Evolutionary conservation across 1,139 yeast species (phyloP), one percentile per base, ranked within the genome.

Genomic region (Candida glucosophila): DNA sequence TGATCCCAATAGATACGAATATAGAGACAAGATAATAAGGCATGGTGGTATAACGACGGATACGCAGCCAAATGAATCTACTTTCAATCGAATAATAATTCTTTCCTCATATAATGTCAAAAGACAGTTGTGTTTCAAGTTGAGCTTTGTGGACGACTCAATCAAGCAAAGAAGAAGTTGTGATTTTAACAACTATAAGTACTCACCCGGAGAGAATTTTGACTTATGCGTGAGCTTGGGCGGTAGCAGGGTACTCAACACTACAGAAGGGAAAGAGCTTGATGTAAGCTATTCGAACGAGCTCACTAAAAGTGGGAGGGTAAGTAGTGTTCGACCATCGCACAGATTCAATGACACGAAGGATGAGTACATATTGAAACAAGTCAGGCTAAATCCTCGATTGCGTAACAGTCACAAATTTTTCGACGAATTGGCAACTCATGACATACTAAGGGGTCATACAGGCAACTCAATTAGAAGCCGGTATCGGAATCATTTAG

Each of bases 391-490:
- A 44, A 68, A 76, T 39, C 86, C 90, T 3, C 58, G 68, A 23
- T 56, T 67, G 36, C 62, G 86, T 39, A 76, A 80, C 11, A 73
- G 82, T 12, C 86, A 78, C 43, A 64, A 67, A 24, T 66, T 79
- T 29, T 79, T 66, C 40, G 72, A 71, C 23, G 72, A 67, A 31
- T 70, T 80, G 38, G 75, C 85, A 1, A 55, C 54, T 22, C 56
- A 65, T 25, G 55, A 48, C 2, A 38, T 44, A 17, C 57, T 80
- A 29, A 60, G 64, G n/a, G 71, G 68, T 20, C 90, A 79, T 48
- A 77, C 88, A 0, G 83, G 85, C 6, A 76, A 79, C 36, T 77
- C 86, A 1, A 73, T 80, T 22, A 63, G 92, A 40, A 72, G 75
- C 36, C 64, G 92, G 37, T 79, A 57, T 47, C 61, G 88, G 34